These are phyloP conservation scores for Tetrahymena elliotti DNA, from an alignment of 73 alveolate species.

Conservation along the genomic window DNA sequence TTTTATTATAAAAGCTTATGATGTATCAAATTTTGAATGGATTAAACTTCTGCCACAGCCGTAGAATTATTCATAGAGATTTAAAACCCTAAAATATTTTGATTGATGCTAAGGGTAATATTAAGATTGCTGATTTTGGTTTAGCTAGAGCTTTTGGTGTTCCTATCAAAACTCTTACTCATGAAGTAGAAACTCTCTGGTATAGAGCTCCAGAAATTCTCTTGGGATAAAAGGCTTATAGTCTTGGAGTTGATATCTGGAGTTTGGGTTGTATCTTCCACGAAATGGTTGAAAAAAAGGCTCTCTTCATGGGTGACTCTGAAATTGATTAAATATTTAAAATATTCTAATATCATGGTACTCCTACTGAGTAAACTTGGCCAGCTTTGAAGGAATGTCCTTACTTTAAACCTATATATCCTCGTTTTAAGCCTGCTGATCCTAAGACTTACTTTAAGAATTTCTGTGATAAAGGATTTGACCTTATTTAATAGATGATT, in stretches of 20 bases:
- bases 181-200: slow-evolving; percentile 94
- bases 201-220: slow-evolving; percentile 94
- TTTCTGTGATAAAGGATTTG: slow-evolving; percentile 67
- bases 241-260: slow-evolving; percentile 95
- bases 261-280: slow-evolving; percentile 94
- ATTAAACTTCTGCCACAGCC: slow-evolving; percentile 62
- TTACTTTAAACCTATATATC: slow-evolving; percentile 74
- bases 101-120: slow-evolving; percentile 58
- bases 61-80: slow-evolving; percentile 80
- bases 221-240: slow-evolving; percentile 65
- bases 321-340: slow-evolving; percentile 78
- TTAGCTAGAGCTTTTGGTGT: slow-evolving; percentile 91
- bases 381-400: slow-evolving; percentile 58
- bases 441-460: slow-evolving; percentile 48
- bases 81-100: slow-evolving; percentile 80
- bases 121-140: slow-evolving; percentile 91
- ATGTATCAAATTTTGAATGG: slow-evolving; percentile 69
- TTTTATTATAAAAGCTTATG: slow-evolving; percentile 40
- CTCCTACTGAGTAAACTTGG: slow-evolving; percentile 72
- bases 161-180: slow-evolving; percentile 83
- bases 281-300: slow-evolving; percentile 85
- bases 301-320: slow-evolving; percentile 92
- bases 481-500: slow-evolving; percentile 69
- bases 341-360: slow-evolving; percentile 80
- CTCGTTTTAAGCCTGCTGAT: slow-evolving; percentile 60